Base-by-base conservation (phyloP, 371 early-diverging fungal genomes). In the Nosema muscidifuracis region DNA sequence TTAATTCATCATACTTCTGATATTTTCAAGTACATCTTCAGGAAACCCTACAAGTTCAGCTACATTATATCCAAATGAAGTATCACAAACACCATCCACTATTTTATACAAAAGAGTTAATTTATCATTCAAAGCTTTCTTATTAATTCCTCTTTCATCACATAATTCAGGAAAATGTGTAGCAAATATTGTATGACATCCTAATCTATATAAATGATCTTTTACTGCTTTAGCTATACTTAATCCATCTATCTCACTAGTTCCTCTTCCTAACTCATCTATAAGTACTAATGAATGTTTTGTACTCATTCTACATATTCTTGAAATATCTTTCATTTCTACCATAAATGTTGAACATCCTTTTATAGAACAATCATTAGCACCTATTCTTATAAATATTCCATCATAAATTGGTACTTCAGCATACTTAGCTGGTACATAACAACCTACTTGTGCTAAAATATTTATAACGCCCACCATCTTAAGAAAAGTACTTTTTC, bases 21-120 rank as follows among this genome's bases (percentile, higher is more conserved):
- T 66, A 56, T 70, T 53, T 58, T 73, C 30, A 0, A 84, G 47
- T 12, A 82, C 81, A 24, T 71, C 71, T 12, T 78, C 81, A 0
- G 99, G 97, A 77, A 97, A 97, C 51, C 89, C 86, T 4, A 93
- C 95, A 70, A 91, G 75, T 81, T 92, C 89, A 1, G 97, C 97
- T 4, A 96, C 96, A 73, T 95, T 94, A 69, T 97, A 92, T 61
- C 97, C 99, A 85, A 94, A 96, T 76, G 93, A 92, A 75, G 91
- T 89, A 82, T 95, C 92, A 74, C 94, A 92, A 0, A 89, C 86
- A 16, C 94, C 92, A 79, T 76, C 72, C 51, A 55, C 77, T 44
- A 83, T 60, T 58, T 76, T 78, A 65, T 83, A 85, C 43, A 71
- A 75, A 47, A 84, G 51, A 26, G 76, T 47, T 22, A 73, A 53